These are phyloP conservation scores for Passalora sequoiae DNA, from an alignment of 2,329 filamentous ascomycete species.

Conservation along the genomic window DNA sequence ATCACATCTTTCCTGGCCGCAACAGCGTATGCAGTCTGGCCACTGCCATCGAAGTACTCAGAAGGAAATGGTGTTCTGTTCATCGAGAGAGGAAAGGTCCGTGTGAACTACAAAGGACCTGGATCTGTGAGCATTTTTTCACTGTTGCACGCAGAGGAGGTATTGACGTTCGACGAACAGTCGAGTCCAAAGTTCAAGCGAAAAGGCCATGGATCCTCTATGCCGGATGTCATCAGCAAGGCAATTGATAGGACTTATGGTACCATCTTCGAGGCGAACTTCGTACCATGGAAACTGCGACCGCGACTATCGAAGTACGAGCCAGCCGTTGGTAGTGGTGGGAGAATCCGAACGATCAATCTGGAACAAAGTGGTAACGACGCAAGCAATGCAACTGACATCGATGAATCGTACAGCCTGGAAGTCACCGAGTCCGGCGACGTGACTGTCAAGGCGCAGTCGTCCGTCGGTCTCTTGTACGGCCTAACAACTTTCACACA, in stretches of 20 bases:
- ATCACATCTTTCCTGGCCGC: slow-evolving; percentile 13
- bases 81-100: slow-evolving; percentile 35
- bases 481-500: slow-evolving; percentile 74
- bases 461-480: slow-evolving; percentile 64
- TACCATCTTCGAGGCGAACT: slow-evolving; percentile 61
- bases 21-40: slow-evolving; percentile 40
- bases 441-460: slow-evolving; percentile 59
- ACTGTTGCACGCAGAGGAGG: slow-evolving; percentile 6
- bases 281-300: slow-evolving; percentile 75
- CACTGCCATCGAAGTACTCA: slow-evolving; percentile 37
- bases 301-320: slow-evolving; percentile 61
- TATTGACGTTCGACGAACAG: slow-evolving; percentile 13
- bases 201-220: not conserved
- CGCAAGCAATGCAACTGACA: slow-evolving; percentile 50
- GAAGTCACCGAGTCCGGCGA: slow-evolving; percentile 54
- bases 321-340: slow-evolving; percentile 44
- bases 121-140: slow-evolving; percentile 20
- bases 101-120: slow-evolving; percentile 34
- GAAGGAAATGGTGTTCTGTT: slow-evolving; percentile 40
- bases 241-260: slow-evolving; percentile 53
- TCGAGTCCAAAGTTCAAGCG: not conserved
- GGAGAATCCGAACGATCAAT: slow-evolving; percentile 52
- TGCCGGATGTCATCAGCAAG: slow-evolving; percentile 38
- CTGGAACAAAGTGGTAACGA: slow-evolving; percentile 59
- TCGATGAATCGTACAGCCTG: slow-evolving; percentile 73